These are phyloP conservation scores for Harringtonia aguacate DNA, from an alignment of 2,329 filamentous ascomycete species.

Conservation along the genomic window DNA sequence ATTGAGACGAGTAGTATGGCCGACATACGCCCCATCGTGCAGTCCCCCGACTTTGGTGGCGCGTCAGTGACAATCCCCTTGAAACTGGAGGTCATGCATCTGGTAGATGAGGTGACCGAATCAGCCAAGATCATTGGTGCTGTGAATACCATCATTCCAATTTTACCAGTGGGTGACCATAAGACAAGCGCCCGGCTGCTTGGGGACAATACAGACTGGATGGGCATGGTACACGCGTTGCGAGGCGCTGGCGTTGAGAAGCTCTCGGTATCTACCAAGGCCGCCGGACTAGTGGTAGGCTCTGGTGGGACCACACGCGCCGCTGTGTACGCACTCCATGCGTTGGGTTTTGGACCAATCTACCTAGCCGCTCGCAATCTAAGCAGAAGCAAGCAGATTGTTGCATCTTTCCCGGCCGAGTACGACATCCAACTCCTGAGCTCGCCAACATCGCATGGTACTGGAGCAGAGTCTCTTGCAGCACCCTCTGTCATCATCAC, in stretches of 20 bases:
- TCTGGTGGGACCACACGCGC: constrained; percentile 87
- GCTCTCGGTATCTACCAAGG: constrained; percentile 19
- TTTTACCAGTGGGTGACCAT: constrained; percentile 24
- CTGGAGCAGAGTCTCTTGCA: constrained; percentile 33
- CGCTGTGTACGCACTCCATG: constrained; percentile 77
- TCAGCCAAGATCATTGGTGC: constrained; percentile 79
- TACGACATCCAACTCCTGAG: constrained; percentile 61
- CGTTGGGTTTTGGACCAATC: constrained; percentile 74
- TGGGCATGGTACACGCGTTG: constrained; percentile 77
- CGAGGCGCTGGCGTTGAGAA: constrained; percentile 51
- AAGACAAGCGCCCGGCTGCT: constrained; percentile 45
- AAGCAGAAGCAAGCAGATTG: constrained; percentile 56
- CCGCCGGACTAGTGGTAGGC: constrained; percentile 71
- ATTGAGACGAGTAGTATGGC: constrained; percentile 60
- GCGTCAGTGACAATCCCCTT: constrained; percentile 93
- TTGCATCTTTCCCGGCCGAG: constrained; percentile 58
- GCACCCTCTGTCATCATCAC: constrained; percentile 67
- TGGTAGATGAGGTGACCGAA: constrained; percentile 70
- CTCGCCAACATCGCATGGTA: constrained; percentile 28
- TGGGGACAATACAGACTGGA: constrained; percentile 94
- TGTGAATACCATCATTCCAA: constrained; percentile 82
- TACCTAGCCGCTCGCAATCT: constrained; percentile 75
- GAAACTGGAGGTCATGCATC: constrained; percentile 75
- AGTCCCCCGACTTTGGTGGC: constrained; percentile 69
- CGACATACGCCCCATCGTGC: constrained; percentile 55